phyloP scores from a whole-genome alignment of 768 basidiomycete genomes.

The Infundibulicybe gibba region DNA sequence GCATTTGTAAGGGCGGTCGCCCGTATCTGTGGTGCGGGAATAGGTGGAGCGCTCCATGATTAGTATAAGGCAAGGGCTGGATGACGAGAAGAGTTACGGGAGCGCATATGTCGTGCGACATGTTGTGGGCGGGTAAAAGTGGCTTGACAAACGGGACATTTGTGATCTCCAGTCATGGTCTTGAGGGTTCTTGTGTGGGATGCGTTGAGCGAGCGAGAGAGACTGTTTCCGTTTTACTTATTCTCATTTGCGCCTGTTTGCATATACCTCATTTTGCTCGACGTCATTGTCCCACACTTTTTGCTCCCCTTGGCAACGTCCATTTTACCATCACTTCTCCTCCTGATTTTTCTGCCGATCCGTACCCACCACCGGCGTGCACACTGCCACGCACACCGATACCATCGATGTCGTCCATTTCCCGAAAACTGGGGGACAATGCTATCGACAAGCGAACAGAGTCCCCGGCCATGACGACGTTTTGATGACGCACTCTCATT shows the following conservation, averaged over 20 bases:
- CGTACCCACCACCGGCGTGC: too few species aligned
- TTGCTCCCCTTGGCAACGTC: not conserved
- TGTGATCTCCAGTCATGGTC: constrained; percentile 80
- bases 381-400: too few species aligned
- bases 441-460: too few species aligned
- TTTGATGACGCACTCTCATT: too few species aligned
- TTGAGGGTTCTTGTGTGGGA: constrained; percentile 7
- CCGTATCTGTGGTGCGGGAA: constrained; percentile 57
- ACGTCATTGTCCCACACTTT: not conserved
- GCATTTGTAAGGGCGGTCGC: constrained; percentile 88
- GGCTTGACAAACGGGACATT: constrained; percentile 83
- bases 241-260: not conserved
- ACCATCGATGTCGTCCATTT: too few species aligned
- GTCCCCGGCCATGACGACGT: too few species aligned
- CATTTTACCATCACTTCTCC: too few species aligned
- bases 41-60: constrained; percentile 13
- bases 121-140: constrained; percentile 89
- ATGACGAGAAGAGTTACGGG: constrained; percentile 54
- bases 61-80: constrained; percentile 9
- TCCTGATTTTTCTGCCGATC: too few species aligned
- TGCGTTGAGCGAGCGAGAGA: constrained; percentile 5
- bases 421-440: too few species aligned
- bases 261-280: not conserved
- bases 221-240: constrained; percentile 1
- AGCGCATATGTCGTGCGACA: constrained; percentile 88